Evolutionary conservation across 768 basidiomycete species (phyloP), one percentile per base, ranked within the genome.

Genomic region (Serendipita sp.): DNA sequence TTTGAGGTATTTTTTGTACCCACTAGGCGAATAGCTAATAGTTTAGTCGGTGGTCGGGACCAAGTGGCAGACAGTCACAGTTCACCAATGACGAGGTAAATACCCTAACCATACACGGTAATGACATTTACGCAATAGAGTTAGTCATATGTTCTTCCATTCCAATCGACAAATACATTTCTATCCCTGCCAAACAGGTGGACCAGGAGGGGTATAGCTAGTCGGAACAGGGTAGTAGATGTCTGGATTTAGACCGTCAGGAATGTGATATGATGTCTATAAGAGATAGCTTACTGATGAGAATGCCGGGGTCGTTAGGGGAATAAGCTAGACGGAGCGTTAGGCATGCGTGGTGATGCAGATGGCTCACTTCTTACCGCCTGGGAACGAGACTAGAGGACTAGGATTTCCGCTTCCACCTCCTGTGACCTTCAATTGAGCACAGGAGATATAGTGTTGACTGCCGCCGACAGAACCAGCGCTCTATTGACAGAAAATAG

Each of bases 311-410:
- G 16, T 63, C 62, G 1, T n/a, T 17, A n/a, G 53, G 22, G 11
- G 17, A 24, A 33, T 58, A 58, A 33, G 53, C 60, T 38, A 14
- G 34, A 38, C 14, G 14, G 14, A 7, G 34, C 14, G 34, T 38
- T 14, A 38, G 34, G 14, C 5, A 38, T 38, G 7, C 34, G 34
- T 5, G 14, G 14, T 38, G 14, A 14, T 38, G 34, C n/a, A n/a
- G 34, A 14, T 38, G 14, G 34, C 14, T 38, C 14, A 14, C 5
- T 38, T 7, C 34, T 7, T 14, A 38, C 34, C 34, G 13, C 62
- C 62, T 30, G 62, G 62, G 62, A 63, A 63, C 4, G 62, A 31
- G 24, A 63, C 50, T 14, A 63, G 50, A 9, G 62, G 62, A 16
- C 51, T 24, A 11, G 62, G 62, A 44, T 24, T 63, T 11, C 62